A percentile compares a stretch with the other conserved stretches of the same genome.
Evolutionary conservation across 768 basidiomycete genomes (phyloP).

Genomic region (Crucibulum laeve): DNA sequence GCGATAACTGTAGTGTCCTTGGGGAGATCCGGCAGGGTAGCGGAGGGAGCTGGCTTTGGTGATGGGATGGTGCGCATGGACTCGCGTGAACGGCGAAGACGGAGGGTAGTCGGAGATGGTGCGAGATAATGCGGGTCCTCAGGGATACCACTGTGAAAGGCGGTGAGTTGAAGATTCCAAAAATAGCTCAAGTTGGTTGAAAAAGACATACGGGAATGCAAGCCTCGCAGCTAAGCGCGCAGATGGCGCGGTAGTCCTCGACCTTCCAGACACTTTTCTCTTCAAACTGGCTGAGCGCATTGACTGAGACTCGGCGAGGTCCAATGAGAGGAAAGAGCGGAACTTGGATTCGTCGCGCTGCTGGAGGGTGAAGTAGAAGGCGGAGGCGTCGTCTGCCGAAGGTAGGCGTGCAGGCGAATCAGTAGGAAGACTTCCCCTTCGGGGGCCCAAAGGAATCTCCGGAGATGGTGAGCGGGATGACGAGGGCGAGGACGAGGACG

Average conservation of each 20-base stretch:
- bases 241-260: constrained; percentile 9
- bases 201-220: constrained; percentile 18
- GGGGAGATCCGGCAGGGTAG: constrained; percentile 44
- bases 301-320: constrained; percentile 53
- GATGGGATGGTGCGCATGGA: constrained; percentile 50
- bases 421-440: constrained; percentile 33
- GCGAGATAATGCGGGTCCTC: constrained; percentile 12
- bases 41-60: constrained; percentile 55
- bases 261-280: constrained; percentile 18
- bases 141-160: constrained; percentile 18
- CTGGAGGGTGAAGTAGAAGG: constrained; percentile 46
- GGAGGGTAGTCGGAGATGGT: constrained; percentile 15
- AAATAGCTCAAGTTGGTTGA: constrained; percentile 1
- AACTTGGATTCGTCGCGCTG: constrained; percentile 32
- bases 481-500: constrained; percentile 12
- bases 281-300: constrained; percentile 33
- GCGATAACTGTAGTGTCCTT: constrained; percentile 11
- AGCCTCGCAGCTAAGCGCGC: constrained; percentile 7
- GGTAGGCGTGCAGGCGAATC: constrained; percentile 13
- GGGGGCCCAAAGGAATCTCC: constrained; percentile 15
- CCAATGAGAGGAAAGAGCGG: constrained; percentile 66
- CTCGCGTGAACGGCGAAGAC: constrained; percentile 26
- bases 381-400: constrained; percentile 23
- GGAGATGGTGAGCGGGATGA: constrained; percentile 9
- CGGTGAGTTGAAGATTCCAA: constrained; percentile 1